A percentile compares a stretch with the other conserved stretches of the same genome.
phyloP scores from a whole-genome alignment of 805 yeast genomes.

The Candida taoyuanica region DNA sequence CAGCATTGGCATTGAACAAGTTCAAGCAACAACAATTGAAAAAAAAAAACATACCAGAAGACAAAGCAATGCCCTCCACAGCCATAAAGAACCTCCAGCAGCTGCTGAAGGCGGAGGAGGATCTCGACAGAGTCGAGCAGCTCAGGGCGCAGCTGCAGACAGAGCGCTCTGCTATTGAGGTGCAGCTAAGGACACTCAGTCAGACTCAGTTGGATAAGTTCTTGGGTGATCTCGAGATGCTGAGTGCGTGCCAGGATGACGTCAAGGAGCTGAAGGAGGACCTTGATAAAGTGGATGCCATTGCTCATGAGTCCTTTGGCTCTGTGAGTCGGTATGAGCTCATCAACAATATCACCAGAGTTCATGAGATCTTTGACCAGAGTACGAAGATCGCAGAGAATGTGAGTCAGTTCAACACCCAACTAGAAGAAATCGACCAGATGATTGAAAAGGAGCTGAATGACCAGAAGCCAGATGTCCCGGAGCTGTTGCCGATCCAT shows the following conservation, averaged over 20 bases:
- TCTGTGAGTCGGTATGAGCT: conserved; percentile 64
- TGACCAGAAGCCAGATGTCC: too few relatives aligned
- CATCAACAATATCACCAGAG: conserved; percentile 59
- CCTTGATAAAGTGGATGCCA: conserved; percentile 39
- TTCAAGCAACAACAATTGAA: not conserved
- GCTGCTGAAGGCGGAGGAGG: conserved; percentile 38
- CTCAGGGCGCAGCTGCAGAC: conserved; percentile 53
- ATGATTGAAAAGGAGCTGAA: conserved; percentile 51
- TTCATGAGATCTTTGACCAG: conserved; percentile 68
- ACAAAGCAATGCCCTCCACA: not conserved
- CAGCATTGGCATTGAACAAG: too few relatives aligned
- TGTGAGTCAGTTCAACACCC: conserved; percentile 50
- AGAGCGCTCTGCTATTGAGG: conserved; percentile 72
- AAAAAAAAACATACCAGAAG: not conserved
- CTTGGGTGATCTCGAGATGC: conserved; percentile 36
- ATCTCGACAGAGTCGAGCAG: conserved; percentile 47
- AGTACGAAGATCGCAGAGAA: conserved; percentile 61
- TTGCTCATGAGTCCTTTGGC: conserved; percentile 52
- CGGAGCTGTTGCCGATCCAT: conserved; percentile 62
- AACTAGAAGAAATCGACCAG: conserved; percentile 45
- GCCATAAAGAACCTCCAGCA: conserved; percentile 30
- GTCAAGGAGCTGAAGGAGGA: conserved; percentile 45
- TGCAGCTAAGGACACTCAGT: conserved; percentile 35
- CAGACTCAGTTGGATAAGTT: conserved; percentile 53
- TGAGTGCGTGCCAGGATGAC: conserved; percentile 39